phyloP scores from a whole-genome alignment of 805 yeast genomes.

The Teunomyces pallodes region DNA sequence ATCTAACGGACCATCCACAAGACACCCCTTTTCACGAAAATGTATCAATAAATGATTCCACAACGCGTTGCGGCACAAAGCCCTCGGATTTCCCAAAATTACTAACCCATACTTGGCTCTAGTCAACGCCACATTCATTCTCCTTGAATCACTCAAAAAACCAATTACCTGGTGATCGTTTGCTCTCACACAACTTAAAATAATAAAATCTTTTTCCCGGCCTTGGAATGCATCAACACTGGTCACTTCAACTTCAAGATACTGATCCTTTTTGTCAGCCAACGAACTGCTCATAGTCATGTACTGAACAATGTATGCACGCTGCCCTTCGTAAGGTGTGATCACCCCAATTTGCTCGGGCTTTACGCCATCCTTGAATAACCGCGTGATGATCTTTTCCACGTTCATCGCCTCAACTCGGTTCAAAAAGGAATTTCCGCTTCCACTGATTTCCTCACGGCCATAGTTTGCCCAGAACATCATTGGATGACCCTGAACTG shows the following conservation, averaged over 20 bases:
- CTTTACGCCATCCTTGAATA: slow-evolving; percentile 72
- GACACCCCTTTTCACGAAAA: slow-evolving; percentile 78
- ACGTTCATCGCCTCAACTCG: slow-evolving; percentile 88
- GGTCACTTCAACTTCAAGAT: slow-evolving; percentile 77
- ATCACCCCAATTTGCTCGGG: slow-evolving; percentile 88
- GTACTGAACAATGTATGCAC: slow-evolving; percentile 76
- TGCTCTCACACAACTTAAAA: slow-evolving; percentile 44
- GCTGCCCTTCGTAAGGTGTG: slow-evolving; percentile 93
- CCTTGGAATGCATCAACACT: slow-evolving; percentile 70
- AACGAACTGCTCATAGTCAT: slow-evolving; percentile 70
- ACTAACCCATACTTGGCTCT: slow-evolving; percentile 43
- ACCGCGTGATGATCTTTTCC: slow-evolving; percentile 69
- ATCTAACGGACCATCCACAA: slow-evolving; percentile 87
- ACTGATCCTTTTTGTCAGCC: slow-evolving; percentile 53
- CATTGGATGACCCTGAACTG: slow-evolving; percentile 80
- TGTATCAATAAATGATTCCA: slow-evolving; percentile 80
- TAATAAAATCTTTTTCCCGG: slow-evolving; percentile 45
- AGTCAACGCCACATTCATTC: slow-evolving; percentile 44
- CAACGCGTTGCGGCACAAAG: slow-evolving; percentile 63
- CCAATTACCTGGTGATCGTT: slow-evolving; percentile 41
- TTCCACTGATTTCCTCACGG: slow-evolving; percentile 79
- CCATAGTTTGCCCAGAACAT: slow-evolving; percentile 93
- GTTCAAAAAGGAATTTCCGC: slow-evolving; percentile 80
- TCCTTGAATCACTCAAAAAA: slow-evolving; percentile 42
- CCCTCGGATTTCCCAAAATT: slow-evolving; percentile 79